phyloP scores from a whole-genome alignment of 441 rosid species.

The Theobroma grandiflorum region DNA sequence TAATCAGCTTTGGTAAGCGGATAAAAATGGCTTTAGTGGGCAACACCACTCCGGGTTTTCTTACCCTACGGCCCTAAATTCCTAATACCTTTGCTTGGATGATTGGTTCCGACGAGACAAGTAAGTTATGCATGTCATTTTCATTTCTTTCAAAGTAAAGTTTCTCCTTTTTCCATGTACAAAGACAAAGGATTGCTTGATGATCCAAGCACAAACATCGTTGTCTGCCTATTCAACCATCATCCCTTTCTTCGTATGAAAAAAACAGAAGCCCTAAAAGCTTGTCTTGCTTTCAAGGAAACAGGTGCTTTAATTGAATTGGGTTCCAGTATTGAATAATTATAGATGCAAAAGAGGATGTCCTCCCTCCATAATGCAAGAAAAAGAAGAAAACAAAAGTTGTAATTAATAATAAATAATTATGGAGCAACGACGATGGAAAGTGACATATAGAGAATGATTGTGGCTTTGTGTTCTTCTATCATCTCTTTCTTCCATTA shows the following conservation, averaged over 20 bases:
- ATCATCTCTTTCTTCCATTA: background rate
- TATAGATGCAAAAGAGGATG: background rate
- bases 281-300: background rate
- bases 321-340: background rate
- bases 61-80: slow-evolving; percentile 33
- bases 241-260: too few species aligned
- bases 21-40: slow-evolving; percentile 38
- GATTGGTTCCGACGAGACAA: slow-evolving; percentile 22
- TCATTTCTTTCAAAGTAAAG: slow-evolving; percentile 16
- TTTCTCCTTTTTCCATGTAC: background rate
- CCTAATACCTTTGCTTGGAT: slow-evolving; percentile 1
- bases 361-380: background rate
- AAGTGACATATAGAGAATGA: background rate
- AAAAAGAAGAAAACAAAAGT: background rate
- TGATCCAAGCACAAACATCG: background rate
- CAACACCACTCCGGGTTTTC: slow-evolving; percentile 67
- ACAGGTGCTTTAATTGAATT: background rate
- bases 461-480: background rate
- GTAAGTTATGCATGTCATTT: slow-evolving; percentile 30
- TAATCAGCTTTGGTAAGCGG: slow-evolving; percentile 7
- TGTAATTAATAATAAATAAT: background rate
- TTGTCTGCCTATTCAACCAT: background rate
- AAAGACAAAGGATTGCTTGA: background rate
- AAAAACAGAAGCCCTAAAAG: background rate
- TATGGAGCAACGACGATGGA: background rate